Percentiles rank a stretch among this genome's conserved stretches.
Evolutionary conservation across 306 rosid genomes (phyloP).

Genomic region (Alnus glutinosa): DNA sequence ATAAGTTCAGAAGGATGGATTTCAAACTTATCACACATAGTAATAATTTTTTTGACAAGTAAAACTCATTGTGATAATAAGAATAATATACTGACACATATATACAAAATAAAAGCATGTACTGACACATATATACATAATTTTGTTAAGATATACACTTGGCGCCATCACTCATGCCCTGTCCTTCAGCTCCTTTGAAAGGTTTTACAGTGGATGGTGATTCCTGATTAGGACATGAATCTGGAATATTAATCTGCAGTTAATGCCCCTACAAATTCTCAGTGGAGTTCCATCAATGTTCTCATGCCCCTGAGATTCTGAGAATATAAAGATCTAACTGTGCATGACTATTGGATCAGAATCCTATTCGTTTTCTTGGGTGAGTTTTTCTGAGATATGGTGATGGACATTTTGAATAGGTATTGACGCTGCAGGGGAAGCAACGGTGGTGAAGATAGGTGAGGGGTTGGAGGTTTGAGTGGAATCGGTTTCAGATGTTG

Average conservation of each 20-base stretch:
- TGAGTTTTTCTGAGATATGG: no score
- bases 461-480: no score
- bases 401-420: no score
- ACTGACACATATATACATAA: neutral
- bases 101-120: neutral
- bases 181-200: neutral
- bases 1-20: neutral
- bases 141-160: neutral
- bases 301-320: neutral
- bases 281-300: neutral
- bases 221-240: neutral
- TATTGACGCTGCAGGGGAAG: no score
- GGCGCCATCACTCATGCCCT: neutral
- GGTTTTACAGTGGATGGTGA: neutral
- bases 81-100: no score
- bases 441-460: no score
- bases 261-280: neutral
- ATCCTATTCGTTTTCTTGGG: no score
- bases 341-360: neutral
- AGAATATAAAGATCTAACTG: neutral
- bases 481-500: no score
- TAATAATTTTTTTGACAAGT: neutral
- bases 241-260: conserved; percentile 1
- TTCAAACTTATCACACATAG: neutral
- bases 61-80: neutral